Percentiles rank a stretch among this genome's conserved stretches.
Conservation (phyloP, 148 eudicot species). For the Camellia japonica region DNA sequence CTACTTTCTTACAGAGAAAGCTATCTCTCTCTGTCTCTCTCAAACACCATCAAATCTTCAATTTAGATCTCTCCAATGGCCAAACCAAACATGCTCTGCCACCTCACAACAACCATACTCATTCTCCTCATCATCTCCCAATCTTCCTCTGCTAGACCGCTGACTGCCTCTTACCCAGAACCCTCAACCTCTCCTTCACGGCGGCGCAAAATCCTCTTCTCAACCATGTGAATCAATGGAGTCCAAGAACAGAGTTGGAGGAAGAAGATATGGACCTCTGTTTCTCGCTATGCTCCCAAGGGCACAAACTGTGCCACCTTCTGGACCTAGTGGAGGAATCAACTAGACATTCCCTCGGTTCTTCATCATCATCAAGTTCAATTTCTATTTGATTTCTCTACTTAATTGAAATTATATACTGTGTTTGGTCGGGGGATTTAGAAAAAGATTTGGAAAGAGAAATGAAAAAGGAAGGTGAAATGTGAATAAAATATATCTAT, state of each 20-base stretch:
- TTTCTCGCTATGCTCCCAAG: constrained; percentile 17
- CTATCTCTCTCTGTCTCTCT: not conserved
- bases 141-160: constrained; percentile 15
- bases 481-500: too few species aligned
- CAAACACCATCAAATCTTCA: not conserved
- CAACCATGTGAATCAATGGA: not conserved
- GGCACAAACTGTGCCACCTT: constrained; percentile 8
- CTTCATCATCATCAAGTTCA: too few species aligned
- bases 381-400: too few species aligned
- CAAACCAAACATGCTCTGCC: constrained; percentile 8
- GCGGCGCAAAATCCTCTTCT: not conserved
- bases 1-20: not conserved
- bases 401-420: too few species aligned
- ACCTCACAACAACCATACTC: not conserved
- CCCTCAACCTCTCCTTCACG: not conserved
- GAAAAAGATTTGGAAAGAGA: too few species aligned
- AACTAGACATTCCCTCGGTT: not conserved
- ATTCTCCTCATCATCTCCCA: constrained; percentile 16
- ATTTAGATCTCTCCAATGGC: constrained; percentile 16
- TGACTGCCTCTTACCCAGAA: not conserved
- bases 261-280: constrained; percentile 12
- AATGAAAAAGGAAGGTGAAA: too few species aligned
- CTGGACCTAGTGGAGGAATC: constrained; percentile 22
- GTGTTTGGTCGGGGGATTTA: too few species aligned
- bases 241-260: not conserved